phyloP scores from a whole-genome alignment of 2,329 filamentous ascomycete genomes.

The Escovopsis sp. region DNA sequence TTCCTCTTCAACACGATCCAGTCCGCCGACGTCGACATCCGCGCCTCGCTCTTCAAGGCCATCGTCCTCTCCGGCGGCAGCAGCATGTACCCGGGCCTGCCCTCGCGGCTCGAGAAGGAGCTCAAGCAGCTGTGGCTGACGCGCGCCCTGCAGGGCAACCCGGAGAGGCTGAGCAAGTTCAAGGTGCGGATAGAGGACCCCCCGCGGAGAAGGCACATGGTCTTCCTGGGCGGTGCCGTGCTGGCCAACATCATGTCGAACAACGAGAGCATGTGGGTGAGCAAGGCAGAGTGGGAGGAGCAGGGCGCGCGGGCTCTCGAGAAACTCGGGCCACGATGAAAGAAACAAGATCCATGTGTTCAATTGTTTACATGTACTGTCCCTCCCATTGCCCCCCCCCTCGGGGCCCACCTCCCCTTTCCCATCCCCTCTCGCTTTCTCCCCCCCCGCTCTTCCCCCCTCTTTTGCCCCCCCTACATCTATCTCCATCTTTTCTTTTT shows the following conservation, averaged over 20 bases:
- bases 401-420: too few relatives aligned
- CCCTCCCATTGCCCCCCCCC: too few relatives aligned
- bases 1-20: slow-evolving; percentile 99
- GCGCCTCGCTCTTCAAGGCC: slow-evolving; percentile 87
- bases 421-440: too few relatives aligned
- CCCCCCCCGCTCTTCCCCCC: too few relatives aligned
- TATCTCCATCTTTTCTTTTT: too few relatives aligned
- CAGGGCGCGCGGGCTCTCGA: slow-evolving; percentile 71
- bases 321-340: slow-evolving; percentile 79
- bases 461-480: too few relatives aligned
- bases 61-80: slow-evolving; percentile 92
- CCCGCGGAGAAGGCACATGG: slow-evolving; percentile 91
- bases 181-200: slow-evolving; percentile 99
- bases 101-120: slow-evolving; percentile 92
- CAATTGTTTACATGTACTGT: neutral
- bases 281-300: slow-evolving; percentile 93
- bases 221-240: slow-evolving; percentile 94
- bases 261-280: slow-evolving; percentile 98
- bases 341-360: neutral
- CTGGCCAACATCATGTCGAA: slow-evolving; percentile 98
- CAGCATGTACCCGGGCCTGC: slow-evolving; percentile 97
- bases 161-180: slow-evolving; percentile 93
- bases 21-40: slow-evolving; percentile 84
- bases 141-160: slow-evolving; percentile 75
- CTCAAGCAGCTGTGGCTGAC: slow-evolving; percentile 98